Evolutionary conservation across 1,284 basidiomycete genomes (phyloP).

Genomic region (Moesziomyces parantarcticus): DNA sequence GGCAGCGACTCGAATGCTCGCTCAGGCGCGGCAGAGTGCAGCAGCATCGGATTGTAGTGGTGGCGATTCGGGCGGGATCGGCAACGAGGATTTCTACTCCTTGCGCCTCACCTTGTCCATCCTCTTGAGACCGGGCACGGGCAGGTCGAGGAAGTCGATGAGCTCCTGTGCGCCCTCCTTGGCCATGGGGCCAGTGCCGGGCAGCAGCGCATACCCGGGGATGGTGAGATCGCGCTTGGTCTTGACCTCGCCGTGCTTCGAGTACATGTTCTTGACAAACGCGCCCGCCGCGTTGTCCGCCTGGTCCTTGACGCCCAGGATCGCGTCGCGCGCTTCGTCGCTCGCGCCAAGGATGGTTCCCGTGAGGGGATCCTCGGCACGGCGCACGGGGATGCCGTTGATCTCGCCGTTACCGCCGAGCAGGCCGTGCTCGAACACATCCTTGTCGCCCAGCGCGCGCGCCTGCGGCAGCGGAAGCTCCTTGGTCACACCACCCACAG

Average conservation of each 20-base stretch:
- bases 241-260: conserved; percentile 20
- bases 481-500: conserved; percentile 7
- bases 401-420: conserved; percentile 13
- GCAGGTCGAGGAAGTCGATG: conserved; percentile 27
- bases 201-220: conserved; percentile 23
- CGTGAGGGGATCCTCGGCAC: conserved; percentile 19
- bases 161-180: conserved; percentile 25
- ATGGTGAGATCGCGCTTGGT: conserved; percentile 18
- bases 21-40: conserved; percentile 16
- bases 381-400: conserved; percentile 24
- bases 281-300: conserved; percentile 22
- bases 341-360: conserved; percentile 18
- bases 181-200: conserved; percentile 30
- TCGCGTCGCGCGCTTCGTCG: conserved; percentile 23
- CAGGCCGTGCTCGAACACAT: conserved; percentile 26
- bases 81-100: background rate
- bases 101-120: conserved; percentile 36
- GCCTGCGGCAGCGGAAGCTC: conserved; percentile 4
- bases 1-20: conserved; percentile 19
- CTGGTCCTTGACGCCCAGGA: conserved; percentile 21
- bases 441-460: conserved; percentile 28
- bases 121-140: conserved; percentile 32
- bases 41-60: background rate
- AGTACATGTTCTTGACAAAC: conserved; percentile 50
- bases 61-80: too few relatives aligned